Base-by-base conservation (phyloP, 495 filamentous ascomycete species). In the Penicillium pulvis region DNA sequence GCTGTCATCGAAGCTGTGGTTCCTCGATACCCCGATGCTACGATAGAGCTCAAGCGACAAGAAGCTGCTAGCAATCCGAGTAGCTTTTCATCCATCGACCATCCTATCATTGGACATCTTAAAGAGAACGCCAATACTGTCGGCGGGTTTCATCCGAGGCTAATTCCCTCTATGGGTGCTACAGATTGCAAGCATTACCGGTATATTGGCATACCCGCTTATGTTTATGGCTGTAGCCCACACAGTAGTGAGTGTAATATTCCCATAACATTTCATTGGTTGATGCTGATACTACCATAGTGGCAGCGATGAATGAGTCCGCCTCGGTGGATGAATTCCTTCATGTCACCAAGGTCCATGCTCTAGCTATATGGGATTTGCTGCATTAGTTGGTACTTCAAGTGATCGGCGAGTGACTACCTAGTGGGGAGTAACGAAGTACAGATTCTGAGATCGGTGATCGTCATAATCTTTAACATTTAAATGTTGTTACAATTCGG, bases 161-260 rank as follows among this genome's bases (percentile, higher is more conserved):
- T 48, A 0, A 56, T 56, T 28, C 54, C 54, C 17, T 56, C 54
- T 12, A 56, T 56, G 54, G 54, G 54, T 16, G 54, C 54, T 42
- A 56, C 54, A 2, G 54, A 56, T 41, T 50, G 45, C 31, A 56
- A 56, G 31, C 54, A 56, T 39, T 56, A 56, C 16, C 54, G 54
- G 16, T 56, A 56, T 30, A 44, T 44, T 11, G 54, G 43, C 14
- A 28, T 56, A 6, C 54, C 54, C 11, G 54, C 54, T 30, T 56
- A 56, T 24, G 45, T 48, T 10, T 56, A 56, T 26, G 54, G 45
- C 6, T 56, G 54, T 28, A 56, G 54, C n/a, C 54, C 54, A 12
- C 8, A 33, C 17, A 56, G 54, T 19, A 56, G 54, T 56, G 33
- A 49, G 54, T 56, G 33, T 42, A 36, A 2, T 36, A 4, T 11